phyloP scores from a whole-genome alignment of 1,284 basidiomycete species.

The Trichosporon coremiiforme region DNA sequence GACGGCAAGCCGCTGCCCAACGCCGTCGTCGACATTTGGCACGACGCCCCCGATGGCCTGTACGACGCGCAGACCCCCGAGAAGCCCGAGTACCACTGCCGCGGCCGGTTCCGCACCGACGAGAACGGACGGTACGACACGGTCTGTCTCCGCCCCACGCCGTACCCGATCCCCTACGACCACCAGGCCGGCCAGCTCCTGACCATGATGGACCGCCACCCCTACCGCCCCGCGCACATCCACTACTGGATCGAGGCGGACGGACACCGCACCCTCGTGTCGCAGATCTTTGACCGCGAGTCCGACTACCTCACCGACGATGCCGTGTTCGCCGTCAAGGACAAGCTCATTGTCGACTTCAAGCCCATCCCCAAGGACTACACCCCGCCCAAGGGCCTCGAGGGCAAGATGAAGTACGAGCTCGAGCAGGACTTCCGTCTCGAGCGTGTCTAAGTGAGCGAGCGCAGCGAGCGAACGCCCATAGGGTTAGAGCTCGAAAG shows the following conservation, averaged over 20 bases:
- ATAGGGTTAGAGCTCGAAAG: too few relatives aligned
- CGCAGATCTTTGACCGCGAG: slow-evolving; percentile 52
- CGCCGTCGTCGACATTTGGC: slow-evolving; percentile 55
- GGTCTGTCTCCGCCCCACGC: slow-evolving; percentile 50
- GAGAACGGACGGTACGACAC: slow-evolving; percentile 47
- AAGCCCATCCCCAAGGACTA: slow-evolving; percentile 31
- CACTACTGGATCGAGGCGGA: slow-evolving; percentile 46
- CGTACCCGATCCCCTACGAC: slow-evolving; percentile 57
- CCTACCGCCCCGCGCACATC: slow-evolving; percentile 56
- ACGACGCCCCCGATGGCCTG: slow-evolving; percentile 53
- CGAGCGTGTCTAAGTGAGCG: slow-evolving; percentile 9
- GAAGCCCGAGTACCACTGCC: slow-evolving; percentile 52
- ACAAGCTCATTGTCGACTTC: slow-evolving; percentile 36
- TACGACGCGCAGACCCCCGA: slow-evolving; percentile 55
- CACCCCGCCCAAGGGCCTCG: slow-evolving; percentile 20
- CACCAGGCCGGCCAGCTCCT: slow-evolving; percentile 51
- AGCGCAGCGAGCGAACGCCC: too few relatives aligned
- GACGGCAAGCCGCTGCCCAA: slow-evolving; percentile 50
- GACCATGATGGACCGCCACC: slow-evolving; percentile 49
- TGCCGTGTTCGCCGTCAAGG: slow-evolving; percentile 57
- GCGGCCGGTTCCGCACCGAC: slow-evolving; percentile 51
- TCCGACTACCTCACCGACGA: slow-evolving; percentile 55
- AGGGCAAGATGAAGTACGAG: slow-evolving; percentile 33
- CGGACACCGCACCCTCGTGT: slow-evolving; percentile 45
- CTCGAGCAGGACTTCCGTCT: slow-evolving; percentile 38